Conservation (phyloP, 106 monocot species). For the Phalaenopsis aphrodite region DNA sequence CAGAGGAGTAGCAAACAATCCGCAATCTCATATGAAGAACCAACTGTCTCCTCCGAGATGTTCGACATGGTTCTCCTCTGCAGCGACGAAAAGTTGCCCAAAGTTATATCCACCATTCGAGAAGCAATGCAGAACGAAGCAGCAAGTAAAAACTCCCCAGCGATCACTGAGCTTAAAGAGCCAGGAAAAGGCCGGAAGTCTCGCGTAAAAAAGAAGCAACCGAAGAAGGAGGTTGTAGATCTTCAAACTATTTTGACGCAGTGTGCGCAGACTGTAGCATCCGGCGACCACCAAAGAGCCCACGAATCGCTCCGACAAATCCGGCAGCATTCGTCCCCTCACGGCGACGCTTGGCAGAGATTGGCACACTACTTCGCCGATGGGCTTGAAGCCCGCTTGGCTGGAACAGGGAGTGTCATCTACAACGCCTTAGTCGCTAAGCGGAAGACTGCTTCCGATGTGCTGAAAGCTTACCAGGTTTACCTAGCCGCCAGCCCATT, state of each 20-base stretch:
- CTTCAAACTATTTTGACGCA: slow-evolving; percentile 6
- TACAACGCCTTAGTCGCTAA: slow-evolving; percentile 1
- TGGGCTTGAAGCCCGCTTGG: slow-evolving; percentile 11
- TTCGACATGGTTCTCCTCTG: slow-evolving; percentile 12
- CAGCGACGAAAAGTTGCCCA: background rate
- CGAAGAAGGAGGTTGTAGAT: slow-evolving; percentile 19
- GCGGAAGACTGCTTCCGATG: slow-evolving; percentile 2
- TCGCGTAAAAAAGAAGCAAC: slow-evolving; percentile 8
- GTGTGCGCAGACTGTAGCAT: background rate
- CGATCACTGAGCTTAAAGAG: background rate
- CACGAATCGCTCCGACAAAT: slow-evolving; percentile 5
- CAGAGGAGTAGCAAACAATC: slow-evolving; percentile 21
- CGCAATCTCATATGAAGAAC: slow-evolving; percentile 8
- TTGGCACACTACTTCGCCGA: slow-evolving; percentile 4
- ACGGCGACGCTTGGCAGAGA: slow-evolving; percentile 3
- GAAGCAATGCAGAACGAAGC: background rate
- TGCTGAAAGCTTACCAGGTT: slow-evolving; percentile 11
- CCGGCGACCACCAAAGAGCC: background rate
- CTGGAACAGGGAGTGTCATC: slow-evolving; percentile 5
- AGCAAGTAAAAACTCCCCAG: slow-evolving; percentile 12
- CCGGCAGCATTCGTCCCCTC: slow-evolving; percentile 5
- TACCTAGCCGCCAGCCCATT: slow-evolving; percentile 9
- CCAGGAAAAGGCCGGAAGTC: background rate
- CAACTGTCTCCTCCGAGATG: background rate
- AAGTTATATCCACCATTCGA: background rate